phyloP scores from a whole-genome alignment of 352 stramenopile genomes.

The Plasmopara halstedii region DNA sequence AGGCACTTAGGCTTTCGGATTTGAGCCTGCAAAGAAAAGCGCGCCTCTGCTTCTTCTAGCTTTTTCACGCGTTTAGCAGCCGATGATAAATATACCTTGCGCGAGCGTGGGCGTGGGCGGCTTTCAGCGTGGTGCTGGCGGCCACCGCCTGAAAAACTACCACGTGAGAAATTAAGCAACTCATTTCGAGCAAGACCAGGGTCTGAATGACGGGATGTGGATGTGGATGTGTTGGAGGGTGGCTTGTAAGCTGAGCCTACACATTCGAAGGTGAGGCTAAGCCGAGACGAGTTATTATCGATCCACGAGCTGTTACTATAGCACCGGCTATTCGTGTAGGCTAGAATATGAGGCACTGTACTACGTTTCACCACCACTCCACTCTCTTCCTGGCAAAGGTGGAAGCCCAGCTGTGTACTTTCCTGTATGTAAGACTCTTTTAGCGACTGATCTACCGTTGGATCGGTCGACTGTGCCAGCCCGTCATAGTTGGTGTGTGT shows the following conservation, averaged over 20 bases:
- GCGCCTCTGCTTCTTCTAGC: constrained; percentile 72
- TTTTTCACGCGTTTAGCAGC: constrained; percentile 78
- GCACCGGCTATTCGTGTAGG: constrained; percentile 36
- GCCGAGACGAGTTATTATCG: constrained; percentile 24
- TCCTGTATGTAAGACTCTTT: constrained; percentile 4
- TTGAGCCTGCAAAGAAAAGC: constrained; percentile 37
- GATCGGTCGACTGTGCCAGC: constrained; percentile 12
- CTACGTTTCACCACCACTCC: constrained; percentile 32
- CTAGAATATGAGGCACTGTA: constrained; percentile 44
- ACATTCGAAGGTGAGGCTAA: constrained; percentile 39
- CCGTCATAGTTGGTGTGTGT: constrained; percentile 11
- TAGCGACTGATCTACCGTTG: constrained; percentile 25
- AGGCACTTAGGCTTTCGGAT: constrained; percentile 30
- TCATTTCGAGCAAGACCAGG: constrained; percentile 56
- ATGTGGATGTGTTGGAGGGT: constrained; percentile 16
- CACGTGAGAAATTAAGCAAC: constrained; percentile 57
- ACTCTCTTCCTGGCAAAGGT: constrained; percentile 22
- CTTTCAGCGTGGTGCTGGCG: constrained; percentile 35
- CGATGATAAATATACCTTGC: constrained; percentile 71
- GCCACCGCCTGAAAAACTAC: constrained; percentile 31
- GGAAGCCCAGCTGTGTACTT: constrained; percentile 1
- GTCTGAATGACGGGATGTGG: constrained; percentile 57
- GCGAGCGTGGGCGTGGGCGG: constrained; percentile 37
- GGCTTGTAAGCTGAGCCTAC: constrained; percentile 37
- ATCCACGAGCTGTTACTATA: constrained; percentile 55